phyloP scores from a whole-genome alignment of 495 filamentous ascomycete species.

The Choiromyces venosus region DNA sequence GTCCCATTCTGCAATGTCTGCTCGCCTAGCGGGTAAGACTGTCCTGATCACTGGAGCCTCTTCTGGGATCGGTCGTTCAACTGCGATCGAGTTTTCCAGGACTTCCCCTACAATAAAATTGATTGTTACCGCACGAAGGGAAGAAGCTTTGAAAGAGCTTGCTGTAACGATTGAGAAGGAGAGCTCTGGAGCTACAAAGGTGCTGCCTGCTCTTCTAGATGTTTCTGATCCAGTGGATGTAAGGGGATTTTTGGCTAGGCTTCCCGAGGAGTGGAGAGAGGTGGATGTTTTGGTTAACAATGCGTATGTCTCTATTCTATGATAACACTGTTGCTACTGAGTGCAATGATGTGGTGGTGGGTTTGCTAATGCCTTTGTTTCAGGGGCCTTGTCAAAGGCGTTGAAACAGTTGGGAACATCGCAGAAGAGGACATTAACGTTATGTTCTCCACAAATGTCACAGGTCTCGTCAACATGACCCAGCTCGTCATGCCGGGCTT shows the following conservation, averaged over 20 bases:
- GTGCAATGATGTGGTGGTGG: background rate
- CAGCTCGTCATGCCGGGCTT: constrained; percentile 83
- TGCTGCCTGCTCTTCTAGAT: constrained; percentile 77
- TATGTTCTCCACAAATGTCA: constrained; percentile 93
- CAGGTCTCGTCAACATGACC: constrained; percentile 93
- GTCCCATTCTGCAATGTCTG: constrained; percentile 66
- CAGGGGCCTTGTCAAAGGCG: constrained; percentile 79
- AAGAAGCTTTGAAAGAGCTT: constrained; percentile 70
- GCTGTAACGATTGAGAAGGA: constrained; percentile 72
- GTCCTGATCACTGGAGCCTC: constrained; percentile 88
- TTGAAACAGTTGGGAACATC: constrained; percentile 82
- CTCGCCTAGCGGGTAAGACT: constrained; percentile 90
- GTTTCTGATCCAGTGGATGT: constrained; percentile 77
- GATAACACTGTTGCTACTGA: background rate
- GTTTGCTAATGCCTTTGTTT: constrained; percentile 5
- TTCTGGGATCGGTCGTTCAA: constrained; percentile 82
- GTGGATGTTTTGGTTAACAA: constrained; percentile 95
- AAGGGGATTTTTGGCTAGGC: constrained; percentile 60
- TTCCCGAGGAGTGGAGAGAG: constrained; percentile 78
- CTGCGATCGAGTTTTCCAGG: constrained; percentile 85
- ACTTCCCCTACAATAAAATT: constrained; percentile 76
- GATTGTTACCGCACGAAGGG: constrained; percentile 76
- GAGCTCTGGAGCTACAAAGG: constrained; percentile 64
- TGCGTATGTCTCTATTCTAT: constrained; percentile 59
- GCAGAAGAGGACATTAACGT: constrained; percentile 70